Evolutionary conservation across 129 eudicot species (phyloP), one percentile per base, ranked within the genome.

Genomic region (Apium graveolens): DNA sequence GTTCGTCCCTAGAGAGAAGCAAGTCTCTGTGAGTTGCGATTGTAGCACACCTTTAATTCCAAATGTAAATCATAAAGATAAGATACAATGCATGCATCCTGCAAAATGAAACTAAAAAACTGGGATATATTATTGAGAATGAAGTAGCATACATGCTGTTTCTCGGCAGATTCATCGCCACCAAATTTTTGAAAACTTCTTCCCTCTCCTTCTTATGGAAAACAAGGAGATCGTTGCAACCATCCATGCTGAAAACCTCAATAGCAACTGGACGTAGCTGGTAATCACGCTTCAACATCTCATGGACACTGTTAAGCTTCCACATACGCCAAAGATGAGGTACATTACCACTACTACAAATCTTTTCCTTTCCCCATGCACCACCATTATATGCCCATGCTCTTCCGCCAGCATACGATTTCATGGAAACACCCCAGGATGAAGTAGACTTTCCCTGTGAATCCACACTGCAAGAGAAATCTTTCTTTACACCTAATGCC

Each of bases 181-280:
- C 82, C 84, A 96, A 82, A 85, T 96, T 96, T 78, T 85, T 90
- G 83, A 92, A 90, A 65, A 96, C 92, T 74, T 92, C 97, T 78
- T 96, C 99, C 81, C 99, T 85, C 89, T 96, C 99, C 78, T 89
- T 96, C 83, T 96, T 96, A 87, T 96, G 99, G 78, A 96, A 96
- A 78, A 96, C 97, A 77, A 96, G 75, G 29, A 96, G 95, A 82
- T 96, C 99, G 48, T 96, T 96, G 78, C 99, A 96, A 76, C 99
- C 99, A 81, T 96, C 97, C 97, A 96, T 96, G 89, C 97, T 96
- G 78, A 96, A 96, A 70, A 96, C 86, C 82, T 96, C 99, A 71
- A 96, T 77, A 62, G 99, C 97, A 85, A 96, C 99, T 38, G 99
- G 99, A 38, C 99, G 93, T 37, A 96, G 81, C 86, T 96, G 99